Conservation (phyloP, 208 protist genomes). For the Naegleria gruberi region DNA sequence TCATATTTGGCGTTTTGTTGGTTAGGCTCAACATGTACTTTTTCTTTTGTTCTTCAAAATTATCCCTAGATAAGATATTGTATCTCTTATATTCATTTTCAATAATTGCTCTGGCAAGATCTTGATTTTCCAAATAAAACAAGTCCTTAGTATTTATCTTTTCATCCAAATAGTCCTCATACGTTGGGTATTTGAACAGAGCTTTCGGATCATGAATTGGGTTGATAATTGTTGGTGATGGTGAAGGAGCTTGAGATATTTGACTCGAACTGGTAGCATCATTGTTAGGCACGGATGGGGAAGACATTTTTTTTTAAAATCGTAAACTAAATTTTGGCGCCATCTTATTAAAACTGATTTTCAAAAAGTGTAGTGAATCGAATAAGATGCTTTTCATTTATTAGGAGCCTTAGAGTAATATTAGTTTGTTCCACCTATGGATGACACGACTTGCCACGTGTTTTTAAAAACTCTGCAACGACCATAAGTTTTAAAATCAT, state of each 20-base stretch:
- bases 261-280: no score
- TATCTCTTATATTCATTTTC: conserved; percentile 91
- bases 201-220: neutral
- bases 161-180: conserved; percentile 81
- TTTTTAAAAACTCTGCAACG: no score
- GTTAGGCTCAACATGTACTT: conserved; percentile 56
- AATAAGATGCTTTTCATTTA: no score
- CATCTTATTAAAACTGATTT: no score
- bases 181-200: conserved; percentile 35
- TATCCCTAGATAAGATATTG: conserved; percentile 69
- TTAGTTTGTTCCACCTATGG: no score
- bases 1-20: neutral
- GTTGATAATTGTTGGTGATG: neutral
- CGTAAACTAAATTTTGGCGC: no score
- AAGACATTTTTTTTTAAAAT: neutral
- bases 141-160: conserved; percentile 71
- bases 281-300: neutral
- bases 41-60: conserved; percentile 69
- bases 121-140: conserved; percentile 79
- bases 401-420: no score
- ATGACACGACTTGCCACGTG: no score
- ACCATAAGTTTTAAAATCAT: no score
- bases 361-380: no score
- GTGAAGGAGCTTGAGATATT: neutral
- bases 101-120: conserved; percentile 84